A percentile compares a stretch with the other conserved stretches of the same genome.
Conservation (phyloP, 352 stramenopile genomes). For the Phytophthora litchii region DNA sequence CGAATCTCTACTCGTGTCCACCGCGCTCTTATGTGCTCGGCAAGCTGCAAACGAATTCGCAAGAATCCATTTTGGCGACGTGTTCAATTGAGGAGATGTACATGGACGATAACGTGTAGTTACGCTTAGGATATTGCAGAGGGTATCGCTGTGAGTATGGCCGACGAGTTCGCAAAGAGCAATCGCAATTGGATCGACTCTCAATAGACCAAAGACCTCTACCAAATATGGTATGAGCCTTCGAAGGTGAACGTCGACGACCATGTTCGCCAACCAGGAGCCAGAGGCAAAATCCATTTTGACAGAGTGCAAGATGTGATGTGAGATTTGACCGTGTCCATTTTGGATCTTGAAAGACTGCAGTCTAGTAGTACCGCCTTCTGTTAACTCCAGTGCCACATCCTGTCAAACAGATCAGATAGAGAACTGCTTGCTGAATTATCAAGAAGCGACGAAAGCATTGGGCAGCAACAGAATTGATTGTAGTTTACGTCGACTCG, state of each 20-base stretch:
- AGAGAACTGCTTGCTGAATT: neutral
- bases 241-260: neutral
- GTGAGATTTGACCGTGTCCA: constrained; percentile 12
- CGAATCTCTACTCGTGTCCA: constrained; percentile 20
- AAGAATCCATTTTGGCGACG: neutral
- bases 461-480: neutral
- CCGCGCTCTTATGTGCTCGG: constrained; percentile 7
- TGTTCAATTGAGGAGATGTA: neutral
- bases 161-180: neutral
- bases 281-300: constrained; percentile 15
- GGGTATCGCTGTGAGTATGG: too few relatives aligned
- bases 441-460: neutral
- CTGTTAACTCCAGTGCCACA: too few relatives aligned
- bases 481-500: neutral
- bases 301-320: constrained; percentile 14
- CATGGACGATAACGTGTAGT: too few relatives aligned
- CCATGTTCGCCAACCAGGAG: neutral
- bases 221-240: too few relatives aligned
- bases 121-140: too few relatives aligned
- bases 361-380: neutral
- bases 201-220: too few relatives aligned
- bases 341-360: constrained; percentile 29
- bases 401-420: neutral
- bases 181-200: too few relatives aligned
- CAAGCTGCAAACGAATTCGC: constrained; percentile 20